These are phyloP conservation scores for Fabrea salina DNA, from an alignment of 169 alveolate species.

Conservation along the genomic window DNA sequence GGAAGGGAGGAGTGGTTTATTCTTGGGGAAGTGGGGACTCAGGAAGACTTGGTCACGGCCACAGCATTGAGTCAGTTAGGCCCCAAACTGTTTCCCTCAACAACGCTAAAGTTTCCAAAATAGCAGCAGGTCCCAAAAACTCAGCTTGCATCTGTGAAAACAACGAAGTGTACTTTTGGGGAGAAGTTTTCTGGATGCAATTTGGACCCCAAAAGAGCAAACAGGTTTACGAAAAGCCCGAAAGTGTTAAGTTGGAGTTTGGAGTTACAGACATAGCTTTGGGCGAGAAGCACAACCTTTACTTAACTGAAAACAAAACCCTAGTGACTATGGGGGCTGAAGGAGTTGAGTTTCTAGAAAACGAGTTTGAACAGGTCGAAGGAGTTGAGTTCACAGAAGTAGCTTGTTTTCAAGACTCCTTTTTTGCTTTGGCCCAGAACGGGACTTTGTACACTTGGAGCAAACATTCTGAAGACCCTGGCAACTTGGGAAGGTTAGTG, in stretches of 20 bases:
- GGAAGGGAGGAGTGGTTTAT: slow-evolving; percentile 28
- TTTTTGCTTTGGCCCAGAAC: not conserved
- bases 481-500: not conserved
- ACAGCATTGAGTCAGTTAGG: not conserved
- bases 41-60: slow-evolving; percentile 59
- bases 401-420: not conserved
- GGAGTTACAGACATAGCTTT: not conserved
- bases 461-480: not conserved
- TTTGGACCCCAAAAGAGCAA: slow-evolving; percentile 10
- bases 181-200: slow-evolving; percentile 34
- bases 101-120: slow-evolving; percentile 33
- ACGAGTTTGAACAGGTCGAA: not conserved
- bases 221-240: not conserved
- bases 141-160: slow-evolving; percentile 56
- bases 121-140: slow-evolving; percentile 63
- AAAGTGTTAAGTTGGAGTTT: not conserved
- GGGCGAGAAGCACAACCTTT: not conserved
- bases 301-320: not conserved
- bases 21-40: slow-evolving; percentile 61
- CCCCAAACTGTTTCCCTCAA: slow-evolving; percentile 39
- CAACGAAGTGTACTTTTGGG: slow-evolving; percentile 67
- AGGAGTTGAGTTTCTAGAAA: not conserved
- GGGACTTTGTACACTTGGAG: slow-evolving; percentile 15
- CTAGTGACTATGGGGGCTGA: not conserved
- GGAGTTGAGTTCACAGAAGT: not conserved